Percentiles rank a stretch among this genome's conserved stretches.
Evolutionary conservation across 768 basidiomycete genomes (phyloP).

Genomic region (Termitomyces sp.): DNA sequence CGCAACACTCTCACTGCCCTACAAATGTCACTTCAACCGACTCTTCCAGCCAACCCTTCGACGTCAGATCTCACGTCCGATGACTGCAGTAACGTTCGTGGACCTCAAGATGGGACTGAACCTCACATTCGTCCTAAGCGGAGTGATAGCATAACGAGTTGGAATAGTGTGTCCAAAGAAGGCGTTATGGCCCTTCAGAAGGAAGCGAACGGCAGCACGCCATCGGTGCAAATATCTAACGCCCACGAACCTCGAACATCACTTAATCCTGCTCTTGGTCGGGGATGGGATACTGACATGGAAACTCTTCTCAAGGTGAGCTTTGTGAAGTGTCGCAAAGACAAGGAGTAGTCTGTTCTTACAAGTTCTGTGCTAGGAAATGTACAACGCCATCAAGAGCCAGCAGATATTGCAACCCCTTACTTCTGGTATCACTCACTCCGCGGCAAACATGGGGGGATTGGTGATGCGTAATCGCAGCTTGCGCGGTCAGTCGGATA

Average conservation of each 20-base stretch:
- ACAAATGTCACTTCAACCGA: constrained; percentile 66
- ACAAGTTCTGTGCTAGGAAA: constrained; percentile 53
- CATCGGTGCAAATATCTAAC: constrained; percentile 53
- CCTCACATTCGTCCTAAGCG: constrained; percentile 56
- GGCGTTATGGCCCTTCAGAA: constrained; percentile 32
- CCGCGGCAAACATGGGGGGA: constrained; percentile 44
- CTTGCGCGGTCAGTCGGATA: constrained; percentile 63
- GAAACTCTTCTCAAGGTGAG: constrained; percentile 79
- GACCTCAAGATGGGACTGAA: constrained; percentile 54
- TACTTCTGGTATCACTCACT: constrained; percentile 39
- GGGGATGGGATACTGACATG: constrained; percentile 82
- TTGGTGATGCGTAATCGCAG: constrained; percentile 62
- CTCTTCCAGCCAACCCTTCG: constrained; percentile 40
- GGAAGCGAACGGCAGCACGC: constrained; percentile 55
- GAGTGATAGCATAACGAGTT: constrained; percentile 81
- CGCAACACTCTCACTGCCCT: constrained; percentile 87
- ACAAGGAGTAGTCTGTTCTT: background rate
- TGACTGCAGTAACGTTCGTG: constrained; percentile 56
- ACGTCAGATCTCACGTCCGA: constrained; percentile 61
- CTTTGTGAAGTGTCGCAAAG: background rate
- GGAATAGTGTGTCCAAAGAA: constrained; percentile 73
- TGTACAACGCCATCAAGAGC: constrained; percentile 87
- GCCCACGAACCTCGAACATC: constrained; percentile 27
- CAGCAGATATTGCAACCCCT: constrained; percentile 88
- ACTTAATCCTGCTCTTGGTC: constrained; percentile 42